Percentiles rank a stretch among this genome's conserved stretches.
phyloP scores from a whole-genome alignment of 2,329 filamentous ascomycete genomes.

The Arthrobotrys megalospora region DNA sequence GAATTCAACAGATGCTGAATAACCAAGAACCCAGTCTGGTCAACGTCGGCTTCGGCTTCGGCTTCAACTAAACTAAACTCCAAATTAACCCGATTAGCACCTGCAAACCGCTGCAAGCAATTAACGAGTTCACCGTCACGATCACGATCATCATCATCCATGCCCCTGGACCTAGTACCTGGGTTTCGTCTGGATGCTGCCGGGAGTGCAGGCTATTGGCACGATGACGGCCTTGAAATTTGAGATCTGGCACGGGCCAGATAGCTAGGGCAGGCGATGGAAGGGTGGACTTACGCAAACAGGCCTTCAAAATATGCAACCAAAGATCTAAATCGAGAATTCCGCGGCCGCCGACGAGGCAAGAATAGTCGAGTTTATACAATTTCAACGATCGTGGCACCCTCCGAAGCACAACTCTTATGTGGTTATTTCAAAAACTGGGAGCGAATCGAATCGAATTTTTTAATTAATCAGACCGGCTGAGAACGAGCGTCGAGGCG shows the following conservation, averaged over 20 bases:
- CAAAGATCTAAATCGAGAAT: constrained; percentile 29
- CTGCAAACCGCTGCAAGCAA: too few relatives aligned
- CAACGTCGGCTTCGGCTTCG: background rate
- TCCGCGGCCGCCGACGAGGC: constrained; percentile 20
- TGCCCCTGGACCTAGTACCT: constrained; percentile 5
- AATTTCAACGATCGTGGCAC: constrained; percentile 6
- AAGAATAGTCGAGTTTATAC: constrained; percentile 56
- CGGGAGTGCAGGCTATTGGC: background rate
- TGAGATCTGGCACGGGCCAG: constrained; percentile 18
- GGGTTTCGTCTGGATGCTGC: constrained; percentile 16
- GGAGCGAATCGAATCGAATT: constrained; percentile 10
- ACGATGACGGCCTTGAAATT: background rate
- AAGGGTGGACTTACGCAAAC: constrained; percentile 60
- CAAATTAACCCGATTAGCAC: constrained; percentile 11
- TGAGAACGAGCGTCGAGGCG: constrained; percentile 32
- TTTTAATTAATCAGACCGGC: constrained; percentile 53
- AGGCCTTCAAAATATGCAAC: constrained; percentile 28
- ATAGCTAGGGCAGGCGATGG: constrained; percentile 16
- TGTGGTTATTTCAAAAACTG: constrained; percentile 17
- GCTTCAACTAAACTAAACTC: constrained; percentile 8
- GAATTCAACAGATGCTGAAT: too few relatives aligned
- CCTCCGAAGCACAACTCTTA: background rate
- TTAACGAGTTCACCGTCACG: constrained; percentile 8
- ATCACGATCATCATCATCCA: constrained; percentile 11
- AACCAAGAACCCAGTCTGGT: too few relatives aligned